A percentile compares a stretch with the other conserved stretches of the same genome.
phyloP scores from a whole-genome alignment of 2,329 filamentous ascomycete genomes.

The Mycocentrospora acerina region DNA sequence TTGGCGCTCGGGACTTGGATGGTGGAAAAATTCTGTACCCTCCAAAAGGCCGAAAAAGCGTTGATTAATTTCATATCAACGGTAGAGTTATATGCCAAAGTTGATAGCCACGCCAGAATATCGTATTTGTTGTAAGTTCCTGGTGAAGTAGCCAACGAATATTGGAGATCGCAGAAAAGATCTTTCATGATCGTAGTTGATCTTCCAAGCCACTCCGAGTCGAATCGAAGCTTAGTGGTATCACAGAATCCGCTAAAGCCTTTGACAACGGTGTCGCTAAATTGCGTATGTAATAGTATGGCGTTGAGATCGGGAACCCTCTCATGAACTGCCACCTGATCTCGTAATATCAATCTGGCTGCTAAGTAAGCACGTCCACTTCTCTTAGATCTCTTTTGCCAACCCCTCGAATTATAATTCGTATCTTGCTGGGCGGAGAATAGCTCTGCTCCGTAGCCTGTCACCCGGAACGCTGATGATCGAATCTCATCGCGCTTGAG shows the following conservation, averaged over 20 bases:
- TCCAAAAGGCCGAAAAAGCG: slow-evolving; percentile 24
- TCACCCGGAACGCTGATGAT: slow-evolving; percentile 27
- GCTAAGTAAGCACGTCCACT: slow-evolving; percentile 13
- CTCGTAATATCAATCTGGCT: slow-evolving; percentile 18
- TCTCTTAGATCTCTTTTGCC: slow-evolving; percentile 2
- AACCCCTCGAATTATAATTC: slow-evolving; percentile 22
- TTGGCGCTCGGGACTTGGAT: too few species aligned
- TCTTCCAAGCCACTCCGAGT: slow-evolving; percentile 22
- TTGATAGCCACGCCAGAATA: slow-evolving; percentile 28
- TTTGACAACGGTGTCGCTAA: slow-evolving; percentile 4
- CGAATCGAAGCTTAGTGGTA: slow-evolving; percentile 15
- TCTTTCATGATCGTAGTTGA: slow-evolving; percentile 7
- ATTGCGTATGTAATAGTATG: slow-evolving; percentile 7
- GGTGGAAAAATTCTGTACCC: too few species aligned
- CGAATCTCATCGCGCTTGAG: slow-evolving; percentile 32
- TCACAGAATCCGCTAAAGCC: slow-evolving; percentile 1
- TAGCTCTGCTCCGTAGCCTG: slow-evolving; percentile 36
- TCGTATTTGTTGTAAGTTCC: slow-evolving; percentile 15
- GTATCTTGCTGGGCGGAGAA: slow-evolving; percentile 21
- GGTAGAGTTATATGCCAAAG: slow-evolving; percentile 21
- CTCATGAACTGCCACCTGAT: slow-evolving; percentile 11
- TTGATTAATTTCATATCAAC: slow-evolving; percentile 27
- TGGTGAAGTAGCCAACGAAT: slow-evolving; percentile 2
- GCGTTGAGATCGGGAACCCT: slow-evolving; percentile 5
- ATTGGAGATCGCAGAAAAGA: slow-evolving; percentile 28